These are phyloP conservation scores for Austroboletus novae-zelandiae DNA, from an alignment of 1,284 basidiomycete species.

Conservation along the genomic window DNA sequence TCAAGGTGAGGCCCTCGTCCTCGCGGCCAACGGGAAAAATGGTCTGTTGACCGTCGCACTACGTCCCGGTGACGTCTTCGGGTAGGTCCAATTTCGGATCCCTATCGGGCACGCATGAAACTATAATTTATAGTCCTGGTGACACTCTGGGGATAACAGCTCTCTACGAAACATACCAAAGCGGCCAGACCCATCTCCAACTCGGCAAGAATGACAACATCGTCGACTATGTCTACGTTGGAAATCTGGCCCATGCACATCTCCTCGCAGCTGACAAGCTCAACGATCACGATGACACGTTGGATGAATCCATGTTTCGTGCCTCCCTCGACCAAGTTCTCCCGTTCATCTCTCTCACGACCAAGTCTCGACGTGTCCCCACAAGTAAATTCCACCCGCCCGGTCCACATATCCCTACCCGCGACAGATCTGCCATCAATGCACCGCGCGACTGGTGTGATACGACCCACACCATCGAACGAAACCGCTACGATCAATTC, in stretches of 20 bases:
- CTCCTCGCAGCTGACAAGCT: slow-evolving; percentile 91
- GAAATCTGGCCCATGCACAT: slow-evolving; percentile 94
- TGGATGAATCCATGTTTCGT: slow-evolving; percentile 17
- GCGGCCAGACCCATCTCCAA: slow-evolving; percentile 88
- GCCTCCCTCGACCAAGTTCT: slow-evolving; percentile 41
- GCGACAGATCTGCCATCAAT: slow-evolving; percentile 57
- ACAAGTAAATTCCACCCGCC: slow-evolving; percentile 77
- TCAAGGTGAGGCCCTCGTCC: slow-evolving; percentile 83
- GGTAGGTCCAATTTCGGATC: slow-evolving; percentile 45
- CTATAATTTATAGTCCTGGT: slow-evolving; percentile 60
- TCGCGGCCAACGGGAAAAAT: slow-evolving; percentile 81
- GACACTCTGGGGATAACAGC: slow-evolving; percentile 88
- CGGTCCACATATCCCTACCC: slow-evolving; percentile 68
- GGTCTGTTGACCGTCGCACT: slow-evolving; percentile 88
- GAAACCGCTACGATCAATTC: slow-evolving; percentile 75
- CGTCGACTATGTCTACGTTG: slow-evolving; percentile 98
- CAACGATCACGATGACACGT: slow-evolving; percentile 29
- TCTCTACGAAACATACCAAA: slow-evolving; percentile 78
- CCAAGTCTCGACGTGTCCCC: slow-evolving; percentile 62
- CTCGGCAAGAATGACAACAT: slow-evolving; percentile 93
- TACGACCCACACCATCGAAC: slow-evolving; percentile 58
- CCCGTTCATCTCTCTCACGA: slow-evolving; percentile 53
- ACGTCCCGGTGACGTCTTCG: slow-evolving; percentile 96
- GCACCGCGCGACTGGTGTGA: slow-evolving; percentile 44
- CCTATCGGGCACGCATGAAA: not conserved